Conservation (phyloP, 345 rosid genomes). For the Theobroma cacao region DNA sequence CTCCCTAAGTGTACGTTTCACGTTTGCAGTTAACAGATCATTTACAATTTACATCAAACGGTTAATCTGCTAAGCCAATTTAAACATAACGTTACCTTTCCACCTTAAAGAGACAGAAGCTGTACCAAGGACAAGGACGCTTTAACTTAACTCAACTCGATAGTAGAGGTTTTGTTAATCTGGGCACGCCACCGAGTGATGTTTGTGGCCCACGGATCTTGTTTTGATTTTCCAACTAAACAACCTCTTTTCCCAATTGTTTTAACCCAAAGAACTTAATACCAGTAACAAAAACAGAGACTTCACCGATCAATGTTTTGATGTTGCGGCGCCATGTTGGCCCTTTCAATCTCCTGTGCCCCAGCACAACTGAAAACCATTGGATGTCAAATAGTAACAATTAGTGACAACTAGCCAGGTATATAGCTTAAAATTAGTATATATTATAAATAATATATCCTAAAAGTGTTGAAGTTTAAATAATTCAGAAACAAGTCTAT, state of each 20-base stretch:
- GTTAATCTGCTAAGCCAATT: not conserved
- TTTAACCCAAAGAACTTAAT: not conserved
- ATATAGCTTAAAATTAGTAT: too few species aligned
- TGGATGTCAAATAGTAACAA: too few species aligned
- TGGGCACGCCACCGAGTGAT: too few species aligned
- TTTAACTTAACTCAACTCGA: not conserved
- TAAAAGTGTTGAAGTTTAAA: not conserved
- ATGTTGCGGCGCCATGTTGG: not conserved
- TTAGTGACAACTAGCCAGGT: too few species aligned
- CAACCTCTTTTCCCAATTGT: not conserved
- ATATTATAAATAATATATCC: too few species aligned
- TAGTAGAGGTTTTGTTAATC: too few species aligned
- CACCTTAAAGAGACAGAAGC: not conserved
- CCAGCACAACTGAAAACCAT: not conserved
- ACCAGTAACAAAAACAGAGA: not conserved
- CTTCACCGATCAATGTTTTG: not conserved
- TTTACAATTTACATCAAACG: conserved; percentile 5
- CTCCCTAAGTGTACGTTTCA: not conserved
- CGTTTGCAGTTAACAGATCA: not conserved
- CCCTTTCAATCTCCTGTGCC: not conserved
- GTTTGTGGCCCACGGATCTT: too few species aligned
- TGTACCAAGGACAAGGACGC: not conserved
- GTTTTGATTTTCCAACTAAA: not conserved
- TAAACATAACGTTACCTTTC: not conserved
- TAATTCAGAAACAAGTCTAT: not conserved